phyloP scores from a whole-genome alignment of 345 rosid genomes.

The Raphanus sativus region DNA sequence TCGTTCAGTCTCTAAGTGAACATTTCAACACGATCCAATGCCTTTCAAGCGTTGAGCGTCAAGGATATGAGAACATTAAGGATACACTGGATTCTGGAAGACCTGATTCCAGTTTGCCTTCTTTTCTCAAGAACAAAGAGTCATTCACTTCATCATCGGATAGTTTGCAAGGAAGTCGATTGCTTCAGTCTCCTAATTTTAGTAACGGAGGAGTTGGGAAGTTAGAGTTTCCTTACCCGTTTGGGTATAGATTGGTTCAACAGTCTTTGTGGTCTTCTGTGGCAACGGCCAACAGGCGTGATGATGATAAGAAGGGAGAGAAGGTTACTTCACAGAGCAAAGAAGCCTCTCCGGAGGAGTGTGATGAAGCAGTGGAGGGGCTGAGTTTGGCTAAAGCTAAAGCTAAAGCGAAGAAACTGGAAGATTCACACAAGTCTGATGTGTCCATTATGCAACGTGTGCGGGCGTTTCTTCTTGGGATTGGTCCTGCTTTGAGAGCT shows the following conservation, averaged over 20 bases:
- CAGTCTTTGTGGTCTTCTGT: slow-evolving; percentile 51
- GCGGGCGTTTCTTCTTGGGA: slow-evolving; percentile 64
- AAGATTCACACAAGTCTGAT: slow-evolving; percentile 59
- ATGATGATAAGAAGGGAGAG: slow-evolving; percentile 46
- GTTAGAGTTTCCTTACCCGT: slow-evolving; percentile 39
- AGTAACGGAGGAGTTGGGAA: slow-evolving; percentile 47
- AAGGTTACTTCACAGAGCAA: slow-evolving; percentile 54
- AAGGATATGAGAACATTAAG: slow-evolving; percentile 29
- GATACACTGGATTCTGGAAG: slow-evolving; percentile 22
- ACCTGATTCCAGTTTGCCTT: slow-evolving; percentile 38
- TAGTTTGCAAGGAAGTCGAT: neutral
- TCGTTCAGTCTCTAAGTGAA: slow-evolving; percentile 42
- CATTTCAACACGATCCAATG: slow-evolving; percentile 39
- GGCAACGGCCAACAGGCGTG: slow-evolving; percentile 62
- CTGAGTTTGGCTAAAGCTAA: slow-evolving; percentile 79
- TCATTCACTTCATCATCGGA: slow-evolving; percentile 7
- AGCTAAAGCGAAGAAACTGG: slow-evolving; percentile 78
- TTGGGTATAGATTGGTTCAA: slow-evolving; percentile 42
- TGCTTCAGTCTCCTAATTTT: slow-evolving; percentile 31
- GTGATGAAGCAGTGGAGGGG: slow-evolving; percentile 96
- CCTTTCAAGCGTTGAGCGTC: slow-evolving; percentile 44
- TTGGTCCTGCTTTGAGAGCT: slow-evolving; percentile 92
- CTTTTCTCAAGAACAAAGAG: slow-evolving; percentile 31
- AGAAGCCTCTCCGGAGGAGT: slow-evolving; percentile 92
- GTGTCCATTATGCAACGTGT: slow-evolving; percentile 54